A percentile compares a stretch with the other conserved stretches of the same genome.
Conservation (phyloP, 768 basidiomycete species). For the Xerocomellus dryophilus region DNA sequence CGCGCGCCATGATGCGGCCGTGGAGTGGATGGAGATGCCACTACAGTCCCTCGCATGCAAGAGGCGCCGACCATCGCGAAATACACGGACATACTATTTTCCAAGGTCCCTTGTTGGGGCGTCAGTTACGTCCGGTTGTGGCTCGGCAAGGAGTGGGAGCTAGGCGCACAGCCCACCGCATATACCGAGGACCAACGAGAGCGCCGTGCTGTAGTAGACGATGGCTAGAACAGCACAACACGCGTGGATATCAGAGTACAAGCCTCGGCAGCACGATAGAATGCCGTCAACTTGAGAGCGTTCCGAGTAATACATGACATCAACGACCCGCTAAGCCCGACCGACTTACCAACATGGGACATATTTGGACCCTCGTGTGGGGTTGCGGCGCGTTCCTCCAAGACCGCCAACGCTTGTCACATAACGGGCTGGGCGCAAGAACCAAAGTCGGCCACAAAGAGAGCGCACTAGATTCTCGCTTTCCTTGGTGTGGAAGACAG, state of each 20-base stretch:
- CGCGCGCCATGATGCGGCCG: background rate
- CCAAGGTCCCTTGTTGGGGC: background rate
- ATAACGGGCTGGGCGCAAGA: background rate
- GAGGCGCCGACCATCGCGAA: background rate
- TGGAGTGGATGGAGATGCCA: background rate
- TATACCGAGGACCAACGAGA: background rate
- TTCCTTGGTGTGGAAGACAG: background rate
- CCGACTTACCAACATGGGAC: background rate
- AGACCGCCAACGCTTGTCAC: no score
- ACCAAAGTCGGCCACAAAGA: background rate
- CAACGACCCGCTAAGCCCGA: background rate
- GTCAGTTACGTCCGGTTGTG: background rate
- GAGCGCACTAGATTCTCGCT: background rate
- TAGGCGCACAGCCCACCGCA: background rate
- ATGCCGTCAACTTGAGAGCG: conserved; percentile 13
- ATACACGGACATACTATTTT: background rate
- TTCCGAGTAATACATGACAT: background rate
- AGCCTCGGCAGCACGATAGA: conserved; percentile 1
- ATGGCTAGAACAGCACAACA: background rate
- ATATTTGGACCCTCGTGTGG: background rate
- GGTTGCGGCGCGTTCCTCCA: no score
- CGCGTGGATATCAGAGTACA: background rate
- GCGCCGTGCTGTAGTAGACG: background rate
- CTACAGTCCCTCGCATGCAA: background rate
- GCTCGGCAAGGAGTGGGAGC: background rate